Percentiles rank a stretch among this genome's conserved stretches.
phyloP scores from a whole-genome alignment of 495 filamentous ascomycete species.

The Penicillium samsonianum region DNA sequence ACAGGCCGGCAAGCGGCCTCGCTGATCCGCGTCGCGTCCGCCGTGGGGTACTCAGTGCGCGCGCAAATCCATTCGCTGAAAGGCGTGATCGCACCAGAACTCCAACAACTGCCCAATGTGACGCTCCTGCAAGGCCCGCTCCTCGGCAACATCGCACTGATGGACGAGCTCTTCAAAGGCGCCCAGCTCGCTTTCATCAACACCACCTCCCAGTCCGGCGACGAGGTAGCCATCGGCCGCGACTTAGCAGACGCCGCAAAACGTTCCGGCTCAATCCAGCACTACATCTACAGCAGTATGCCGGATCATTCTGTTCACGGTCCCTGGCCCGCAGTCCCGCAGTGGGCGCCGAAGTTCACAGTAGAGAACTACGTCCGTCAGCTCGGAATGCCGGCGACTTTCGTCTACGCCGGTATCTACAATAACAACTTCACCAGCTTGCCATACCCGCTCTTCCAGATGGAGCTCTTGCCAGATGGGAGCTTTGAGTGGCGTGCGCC shows the following conservation, averaged over 20 bases:
- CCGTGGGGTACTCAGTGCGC: conserved; percentile 86
- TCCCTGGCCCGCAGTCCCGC: conserved; percentile 81
- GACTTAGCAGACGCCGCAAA: conserved; percentile 89
- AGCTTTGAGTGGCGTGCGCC: conserved; percentile 93
- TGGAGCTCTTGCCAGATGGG: conserved; percentile 79
- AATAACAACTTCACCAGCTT: conserved; percentile 98
- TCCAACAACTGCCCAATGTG: conserved; percentile 78
- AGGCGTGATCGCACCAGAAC: conserved; percentile 80
- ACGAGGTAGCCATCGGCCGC: conserved; percentile 85
- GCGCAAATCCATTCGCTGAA: conserved; percentile 84
- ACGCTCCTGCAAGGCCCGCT: conserved; percentile 78
- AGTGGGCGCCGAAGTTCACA: conserved; percentile 90
- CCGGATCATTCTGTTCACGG: conserved; percentile 80
- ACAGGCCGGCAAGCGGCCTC: conserved; percentile 92
- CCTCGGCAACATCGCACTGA: conserved; percentile 66
- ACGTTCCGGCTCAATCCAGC: conserved; percentile 70
- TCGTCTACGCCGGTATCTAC: conserved; percentile 95
- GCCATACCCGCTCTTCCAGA: conserved; percentile 89
- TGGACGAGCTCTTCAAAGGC: conserved; percentile 76
- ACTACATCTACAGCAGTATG: conserved; percentile 96
- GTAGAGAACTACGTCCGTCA: conserved; percentile 89
- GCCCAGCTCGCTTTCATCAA: conserved; percentile 94
- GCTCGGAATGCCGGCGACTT: conserved; percentile 81
- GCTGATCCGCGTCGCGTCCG: conserved; percentile 86
- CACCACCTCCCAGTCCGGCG: conserved; percentile 90